A percentile compares a stretch with the other conserved stretches of the same genome.
These are phyloP conservation scores for Thielaviopsis ethacetica DNA, from an alignment of 2,329 filamentous ascomycete species.

Conservation along the genomic window DNA sequence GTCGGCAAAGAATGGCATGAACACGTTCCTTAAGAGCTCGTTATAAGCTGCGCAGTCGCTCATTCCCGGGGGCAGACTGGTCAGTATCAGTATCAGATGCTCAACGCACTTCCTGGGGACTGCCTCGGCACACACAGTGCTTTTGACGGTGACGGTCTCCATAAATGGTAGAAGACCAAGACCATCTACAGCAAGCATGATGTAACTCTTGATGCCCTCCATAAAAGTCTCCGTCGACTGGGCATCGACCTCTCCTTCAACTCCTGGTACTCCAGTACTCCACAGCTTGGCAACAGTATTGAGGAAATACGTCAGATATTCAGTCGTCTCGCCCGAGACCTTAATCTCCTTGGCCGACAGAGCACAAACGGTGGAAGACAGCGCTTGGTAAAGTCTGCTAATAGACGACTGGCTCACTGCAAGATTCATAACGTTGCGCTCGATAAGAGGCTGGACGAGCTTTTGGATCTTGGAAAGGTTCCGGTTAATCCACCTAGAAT, in stretches of 20 bases:
- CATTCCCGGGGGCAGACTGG: slow-evolving; percentile 30
- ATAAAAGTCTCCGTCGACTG: slow-evolving; percentile 33
- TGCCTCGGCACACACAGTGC: slow-evolving; percentile 20
- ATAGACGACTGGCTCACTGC: slow-evolving; percentile 38
- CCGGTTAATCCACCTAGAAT: slow-evolving; percentile 73
- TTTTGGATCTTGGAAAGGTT: slow-evolving; percentile 50
- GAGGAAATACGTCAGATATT: slow-evolving; percentile 37
- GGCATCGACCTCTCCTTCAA: slow-evolving; percentile 34
- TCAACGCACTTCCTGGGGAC: slow-evolving; percentile 18
- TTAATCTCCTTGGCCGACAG: slow-evolving; percentile 60
- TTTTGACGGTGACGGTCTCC: slow-evolving; percentile 38
- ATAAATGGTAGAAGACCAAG: slow-evolving; percentile 46
- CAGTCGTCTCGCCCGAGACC: slow-evolving; percentile 65
- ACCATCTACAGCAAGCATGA: slow-evolving; percentile 31
- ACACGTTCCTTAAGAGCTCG: slow-evolving; percentile 31
- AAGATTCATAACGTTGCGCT: slow-evolving; percentile 45
- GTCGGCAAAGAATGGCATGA: slow-evolving; percentile 42
- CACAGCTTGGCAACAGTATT: slow-evolving; percentile 6
- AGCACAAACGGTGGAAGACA: slow-evolving; percentile 5
- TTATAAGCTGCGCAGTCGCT: slow-evolving; percentile 29
- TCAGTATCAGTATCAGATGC: slow-evolving; percentile 47
- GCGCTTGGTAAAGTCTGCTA: not conserved
- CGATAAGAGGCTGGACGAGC: slow-evolving; percentile 42
- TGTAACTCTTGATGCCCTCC: slow-evolving; percentile 33
- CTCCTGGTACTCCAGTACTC: slow-evolving; percentile 32